Evolutionary conservation across 768 basidiomycete genomes (phyloP), one percentile per base, ranked within the genome.

Genomic region (Mycena latifolia): DNA sequence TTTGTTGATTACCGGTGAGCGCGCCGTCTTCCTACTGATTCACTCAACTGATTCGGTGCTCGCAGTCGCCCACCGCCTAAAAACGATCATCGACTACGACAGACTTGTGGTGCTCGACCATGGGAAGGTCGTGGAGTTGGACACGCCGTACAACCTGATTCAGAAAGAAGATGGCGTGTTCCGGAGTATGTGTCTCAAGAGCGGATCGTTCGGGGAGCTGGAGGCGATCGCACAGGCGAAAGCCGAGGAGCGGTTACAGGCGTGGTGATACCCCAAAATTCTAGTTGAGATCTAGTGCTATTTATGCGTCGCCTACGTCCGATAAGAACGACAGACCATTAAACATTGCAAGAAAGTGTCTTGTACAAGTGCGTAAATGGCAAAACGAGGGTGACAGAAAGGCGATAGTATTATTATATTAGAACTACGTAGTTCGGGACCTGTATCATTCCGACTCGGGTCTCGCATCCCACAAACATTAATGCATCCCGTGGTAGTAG

Each of bases 31-130:
- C 31, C 47, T 61, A 20, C 41, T 3, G 18, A n/a, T 29, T 27
- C 60, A 45, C 11, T 31, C 45, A 54, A 25, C 25, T 50, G 10
- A 4, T 47, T 5, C 41, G 35, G 56, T 66, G 12, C 45, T 53
- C 33, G 39, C 58, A 86, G 89, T 94, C 54, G 92, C 92, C 0
- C 92, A 94, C 76, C 85, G 93, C 43, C 77, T 94, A 63, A 84
- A 86, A 57, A 93, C 92, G 1, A 87, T 94, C 59, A 92, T 93
- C 64, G 92, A 96, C 77, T 90, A 96, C 71, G 90, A 92, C 77
- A 82, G 90, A 31, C 77, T 96, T 64, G 85, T 95, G 64, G 89
- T 95, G 10, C 79, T 95, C n/a, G 92, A 95, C 79, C 87, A 88
- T 64, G 88, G 90, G 73, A 75, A 80, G 74, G 85, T 85, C 67